Evolutionary conservation across 768 basidiomycete species (phyloP), one percentile per base, ranked within the genome.

Genomic region (Suillus alpinus): DNA sequence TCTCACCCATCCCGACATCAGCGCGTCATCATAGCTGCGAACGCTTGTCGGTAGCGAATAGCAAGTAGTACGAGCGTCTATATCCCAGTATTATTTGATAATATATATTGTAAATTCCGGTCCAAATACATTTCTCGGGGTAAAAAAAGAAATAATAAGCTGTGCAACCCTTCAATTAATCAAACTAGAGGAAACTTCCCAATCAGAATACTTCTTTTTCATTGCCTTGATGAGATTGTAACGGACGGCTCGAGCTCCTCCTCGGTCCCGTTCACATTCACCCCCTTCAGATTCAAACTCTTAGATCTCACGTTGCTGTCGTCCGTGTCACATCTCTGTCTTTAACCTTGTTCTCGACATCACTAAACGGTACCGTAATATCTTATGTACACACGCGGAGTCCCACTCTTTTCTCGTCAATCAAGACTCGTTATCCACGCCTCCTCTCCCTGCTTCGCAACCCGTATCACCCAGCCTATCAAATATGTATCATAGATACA

Each of bases 31-130:
- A 40, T 18, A 14, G 66, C 71, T 63, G 68, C 68, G 73, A 73
- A 66, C 58, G 66, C 65, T 67, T 68, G 53, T 74, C 74, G 74
- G 74, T 69, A 75, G 75, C 76, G 75, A 76, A 74, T 64, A 73
- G 61, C 50, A n/a, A n/a, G n/a, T n/a, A n/a, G n/a, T n/a, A n/a
- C n/a, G n/a, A n/a, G n/a, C n/a, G n/a, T n/a, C n/a, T n/a, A n/a
- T n/a, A n/a, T n/a, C n/a, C n/a, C n/a, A n/a, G n/a, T n/a, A n/a
- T n/a, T n/a, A n/a, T n/a, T n/a, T n/a, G n/a, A n/a, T n/a, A n/a
- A n/a, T n/a, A n/a, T n/a, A n/a, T n/a, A n/a, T 36, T 23, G 18
- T 29, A 41, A 41, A 39, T 26, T 40, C 34, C n/a, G 14, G n/a
- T 6, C 34, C 12, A 56, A 56, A 34, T 40, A 26, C 12, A n/a